Evolutionary conservation across 2,329 filamentous ascomycete genomes (phyloP), one percentile per base, ranked within the genome.

Genomic region (Thelonectria olida): DNA sequence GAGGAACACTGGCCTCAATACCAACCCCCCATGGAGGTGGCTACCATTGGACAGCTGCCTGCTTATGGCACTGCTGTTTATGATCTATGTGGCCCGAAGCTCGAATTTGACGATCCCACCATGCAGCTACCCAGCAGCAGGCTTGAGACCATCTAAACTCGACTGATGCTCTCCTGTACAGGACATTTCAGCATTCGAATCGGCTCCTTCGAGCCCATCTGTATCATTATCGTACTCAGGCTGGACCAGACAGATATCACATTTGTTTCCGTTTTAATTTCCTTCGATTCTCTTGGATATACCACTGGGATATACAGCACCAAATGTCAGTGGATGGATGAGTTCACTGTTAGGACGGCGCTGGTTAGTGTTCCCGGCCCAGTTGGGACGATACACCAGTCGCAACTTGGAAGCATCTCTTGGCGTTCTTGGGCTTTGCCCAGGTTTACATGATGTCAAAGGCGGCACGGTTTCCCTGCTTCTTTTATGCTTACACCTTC

Each of bases 91-190:
- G 74, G 69, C 3, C 79, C 80, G 41, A 88, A 89, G 76, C 75
- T 85, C 22, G 86, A 88, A 66, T 87, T 81, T 58, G 85, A 85
- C 39, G 85, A 88, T 63, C 80, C 83, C 19, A 79, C 82, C 9
- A 82, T 88, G 76, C 85, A 87, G 73, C 80, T 89, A 74, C 87
- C 86, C 10, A 88, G 85, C 70, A 83, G 80, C 41, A 79, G 86
- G 51, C 82, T 89, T 64, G 84, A 86, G 66, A 83, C 77, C 61
- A 79, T 89, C 76, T 88, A 76, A 80, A n/a, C 23, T 23, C 10
- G 10, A 23, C 42, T 58, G 20, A 56, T 10, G 48, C 50, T 56
- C n/a, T n/a, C n/a, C n/a, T n/a, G n/a, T n/a, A n/a, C n/a, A n/a
- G n/a, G n/a, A n/a, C n/a, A n/a, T n/a, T n/a, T n/a, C n/a, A n/a